Base-by-base conservation (phyloP, 2,329 filamentous ascomycete genomes). In the Colletotrichum siamense region DNA sequence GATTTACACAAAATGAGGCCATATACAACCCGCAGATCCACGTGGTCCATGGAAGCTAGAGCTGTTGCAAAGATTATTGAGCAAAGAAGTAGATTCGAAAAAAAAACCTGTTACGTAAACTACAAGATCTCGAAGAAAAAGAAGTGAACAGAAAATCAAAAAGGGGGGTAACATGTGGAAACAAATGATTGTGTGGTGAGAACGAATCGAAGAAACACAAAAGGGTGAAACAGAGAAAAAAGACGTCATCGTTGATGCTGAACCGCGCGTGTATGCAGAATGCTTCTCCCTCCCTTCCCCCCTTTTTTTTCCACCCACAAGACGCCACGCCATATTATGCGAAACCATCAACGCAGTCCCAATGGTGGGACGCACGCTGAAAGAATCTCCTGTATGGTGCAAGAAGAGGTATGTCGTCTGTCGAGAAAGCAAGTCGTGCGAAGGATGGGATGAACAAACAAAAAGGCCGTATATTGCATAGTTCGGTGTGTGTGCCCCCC, bases 401-500 rank as follows among this genome's bases (percentile, higher is more conserved):
- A 32, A 69, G 49, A 55, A 73, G 28, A 66, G 30, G 30, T 36
- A 57, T 59, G 62, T 36, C 30, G 36, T 62, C 30, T 30, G 22
- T 61, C 44, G 70, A 74, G 44, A 63, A 76, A 44, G 32, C 61
- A 52, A 57, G 24, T 74, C 44, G 59, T 52, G 32, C 36, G 52
- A 69, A 64, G 36, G 28, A 55, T 55, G 44, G 15, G 59, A 49
- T 18, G 49, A 69, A 65, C 16, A 65, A 68, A 32, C 30, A 55
- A 22, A 28, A 69, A 76, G 73, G 73, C 73, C 70, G 69, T 73
- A 16, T 68, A 65, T 64, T 69, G 73, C 73, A 22, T 75, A 44
- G 55, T 73, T 57, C 62, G 63, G 69, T 64, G 39, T 69, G 70
- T 64, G 39, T 59, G 26, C 49, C 63, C 63, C 63, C 55, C 57